These are phyloP conservation scores for Pulicaria dysenterica DNA, from an alignment of 129 eudicot species.

Conservation along the genomic window DNA sequence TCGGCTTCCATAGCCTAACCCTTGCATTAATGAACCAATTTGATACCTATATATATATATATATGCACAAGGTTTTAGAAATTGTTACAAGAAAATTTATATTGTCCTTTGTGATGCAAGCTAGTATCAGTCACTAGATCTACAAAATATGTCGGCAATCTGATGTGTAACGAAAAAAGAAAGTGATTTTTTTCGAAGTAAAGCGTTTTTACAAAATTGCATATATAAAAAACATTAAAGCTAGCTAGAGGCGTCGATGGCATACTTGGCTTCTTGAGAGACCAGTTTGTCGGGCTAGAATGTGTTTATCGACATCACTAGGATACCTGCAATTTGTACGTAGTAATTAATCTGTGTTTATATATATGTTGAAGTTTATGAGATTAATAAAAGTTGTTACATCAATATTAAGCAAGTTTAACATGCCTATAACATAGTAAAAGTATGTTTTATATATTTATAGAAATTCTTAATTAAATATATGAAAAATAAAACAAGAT, in stretches of 20 bases:
- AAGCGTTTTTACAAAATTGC: not conserved
- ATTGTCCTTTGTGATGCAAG: not conserved
- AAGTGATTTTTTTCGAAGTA: not conserved
- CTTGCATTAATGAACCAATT: slow-evolving; percentile 99
- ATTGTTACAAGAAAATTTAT: not conserved
- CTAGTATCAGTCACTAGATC: not conserved
- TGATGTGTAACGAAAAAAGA: not conserved
- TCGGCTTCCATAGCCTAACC: slow-evolving; percentile 99
- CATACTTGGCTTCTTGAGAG: slow-evolving; percentile 97
- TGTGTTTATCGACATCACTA: slow-evolving; percentile 92
- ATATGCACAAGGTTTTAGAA: slow-evolving; percentile 15
- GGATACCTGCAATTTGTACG: slow-evolving; percentile 78
- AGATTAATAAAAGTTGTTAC: not conserved
- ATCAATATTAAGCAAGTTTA: not conserved
- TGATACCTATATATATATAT: slow-evolving; percentile 61
- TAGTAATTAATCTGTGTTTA: no score
- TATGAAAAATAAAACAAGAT: slow-evolving; percentile 13
- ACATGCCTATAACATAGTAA: not conserved
- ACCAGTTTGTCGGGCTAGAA: slow-evolving; percentile 95
- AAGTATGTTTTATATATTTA: not conserved
- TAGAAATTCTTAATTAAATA: not conserved
- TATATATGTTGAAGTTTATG: not conserved
- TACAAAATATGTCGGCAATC: slow-evolving; percentile 13
- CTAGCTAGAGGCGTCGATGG: not conserved
- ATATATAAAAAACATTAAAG: not conserved